Conservation (phyloP, 2,329 filamentous ascomycete genomes). For the Lasiodiplodia gonubiensis region DNA sequence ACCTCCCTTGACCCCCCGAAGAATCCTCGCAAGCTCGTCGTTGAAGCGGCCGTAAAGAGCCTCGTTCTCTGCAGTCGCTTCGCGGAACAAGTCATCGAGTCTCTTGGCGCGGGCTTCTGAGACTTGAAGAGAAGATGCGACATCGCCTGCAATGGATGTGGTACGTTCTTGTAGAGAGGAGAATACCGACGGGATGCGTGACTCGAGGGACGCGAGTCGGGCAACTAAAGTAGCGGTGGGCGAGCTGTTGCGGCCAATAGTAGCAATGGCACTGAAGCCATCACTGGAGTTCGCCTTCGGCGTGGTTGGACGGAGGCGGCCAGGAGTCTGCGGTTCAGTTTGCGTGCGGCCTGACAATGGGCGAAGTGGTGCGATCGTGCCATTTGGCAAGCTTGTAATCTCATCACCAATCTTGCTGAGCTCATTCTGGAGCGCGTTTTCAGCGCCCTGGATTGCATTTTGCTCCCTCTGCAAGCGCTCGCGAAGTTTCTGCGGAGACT, state of each 20-base stretch:
- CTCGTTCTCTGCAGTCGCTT: constrained; percentile 89
- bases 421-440: constrained; percentile 72
- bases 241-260: constrained; percentile 29
- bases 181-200: constrained; percentile 33
- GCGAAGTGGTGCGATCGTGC: constrained; percentile 12
- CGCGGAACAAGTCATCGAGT: constrained; percentile 87
- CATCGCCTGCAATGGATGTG: constrained; percentile 67
- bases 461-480: constrained; percentile 87
- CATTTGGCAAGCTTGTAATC: constrained; percentile 60
- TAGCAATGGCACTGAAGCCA: constrained; percentile 29
- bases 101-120: constrained; percentile 79
- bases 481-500: constrained; percentile 70
- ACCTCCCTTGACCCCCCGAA: constrained; percentile 67
- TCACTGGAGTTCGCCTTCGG: constrained; percentile 26
- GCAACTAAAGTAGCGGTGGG: constrained; percentile 56
- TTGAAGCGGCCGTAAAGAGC: constrained; percentile 92
- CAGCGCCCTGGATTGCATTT: constrained; percentile 69
- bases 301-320: constrained; percentile 28
- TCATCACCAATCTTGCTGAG: constrained; percentile 81
- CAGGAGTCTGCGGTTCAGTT: constrained; percentile 28
- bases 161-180: constrained; percentile 37
- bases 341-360: constrained; percentile 13
- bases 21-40: constrained; percentile 82
- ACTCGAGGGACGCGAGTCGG: constrained; percentile 70
- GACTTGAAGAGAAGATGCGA: constrained; percentile 73